A percentile compares a stretch with the other conserved stretches of the same genome.
Evolutionary conservation across 345 rosid genomes (phyloP).

Genomic region (Bretschneidera sinensis): DNA sequence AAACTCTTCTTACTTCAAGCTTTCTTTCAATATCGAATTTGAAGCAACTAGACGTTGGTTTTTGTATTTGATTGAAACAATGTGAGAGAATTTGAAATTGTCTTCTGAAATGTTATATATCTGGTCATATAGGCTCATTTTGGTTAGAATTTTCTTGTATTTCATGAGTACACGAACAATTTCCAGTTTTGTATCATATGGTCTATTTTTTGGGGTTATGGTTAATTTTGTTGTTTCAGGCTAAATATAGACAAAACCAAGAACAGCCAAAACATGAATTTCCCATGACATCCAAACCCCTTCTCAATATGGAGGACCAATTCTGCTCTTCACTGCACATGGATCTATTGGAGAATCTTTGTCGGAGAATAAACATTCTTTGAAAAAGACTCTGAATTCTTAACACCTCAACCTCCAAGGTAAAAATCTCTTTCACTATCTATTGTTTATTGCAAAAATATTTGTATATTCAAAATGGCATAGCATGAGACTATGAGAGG

Average conservation of each 20-base stretch:
- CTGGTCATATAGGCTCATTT: neutral
- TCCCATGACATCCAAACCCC: neutral
- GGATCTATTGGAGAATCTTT: slow-evolving; percentile 32
- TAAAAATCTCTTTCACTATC: slow-evolving; percentile 13
- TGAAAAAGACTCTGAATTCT: slow-evolving; percentile 25
- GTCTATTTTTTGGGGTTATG: slow-evolving; percentile 9
- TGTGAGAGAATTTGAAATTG: neutral
- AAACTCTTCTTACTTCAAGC: no score
- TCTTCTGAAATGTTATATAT: neutral
- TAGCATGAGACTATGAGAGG: slow-evolving; percentile 12
- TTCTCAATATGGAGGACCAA: neutral
- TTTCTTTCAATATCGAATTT: neutral
- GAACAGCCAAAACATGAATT: slow-evolving; percentile 1
- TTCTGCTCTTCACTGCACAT: slow-evolving; percentile 23
- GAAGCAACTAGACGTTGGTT: neutral
- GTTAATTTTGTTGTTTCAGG: slow-evolving; percentile 12
- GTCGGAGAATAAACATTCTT: slow-evolving; percentile 34
- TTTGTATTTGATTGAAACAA: no score
- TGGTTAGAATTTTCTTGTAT: slow-evolving; percentile 7
- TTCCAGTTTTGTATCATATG: neutral
- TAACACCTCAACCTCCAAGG: slow-evolving; percentile 18
- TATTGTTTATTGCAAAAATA: slow-evolving; percentile 1
- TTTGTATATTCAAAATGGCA: slow-evolving; percentile 8
- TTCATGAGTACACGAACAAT: neutral
- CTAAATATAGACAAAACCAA: slow-evolving; percentile 22